phyloP scores from a whole-genome alignment of 805 yeast genomes.

The Saturnispora gosingensis region DNA sequence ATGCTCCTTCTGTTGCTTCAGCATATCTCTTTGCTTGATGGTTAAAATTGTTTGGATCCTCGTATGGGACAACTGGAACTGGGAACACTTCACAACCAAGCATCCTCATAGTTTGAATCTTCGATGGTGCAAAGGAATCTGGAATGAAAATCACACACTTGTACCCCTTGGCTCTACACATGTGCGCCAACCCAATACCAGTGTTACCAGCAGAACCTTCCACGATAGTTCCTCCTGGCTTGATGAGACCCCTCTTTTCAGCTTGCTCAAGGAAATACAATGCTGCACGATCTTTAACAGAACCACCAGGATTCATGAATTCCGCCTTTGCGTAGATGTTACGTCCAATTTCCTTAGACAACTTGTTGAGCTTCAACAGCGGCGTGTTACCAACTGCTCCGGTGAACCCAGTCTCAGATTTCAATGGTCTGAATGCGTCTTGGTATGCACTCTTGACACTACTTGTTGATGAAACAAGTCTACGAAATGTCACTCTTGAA shows the following conservation, averaged over 20 bases:
- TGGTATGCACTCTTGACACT: conserved; percentile 16
- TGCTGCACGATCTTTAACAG: conserved; percentile 89
- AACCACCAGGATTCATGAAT: conserved; percentile 90
- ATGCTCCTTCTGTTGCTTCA: conserved; percentile 63
- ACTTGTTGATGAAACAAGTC: conserved; percentile 15
- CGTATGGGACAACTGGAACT: conserved; percentile 80
- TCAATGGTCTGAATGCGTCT: conserved; percentile 52
- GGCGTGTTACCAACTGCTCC: conserved; percentile 95
- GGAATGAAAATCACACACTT: conserved; percentile 88
- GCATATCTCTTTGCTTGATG: conserved; percentile 86
- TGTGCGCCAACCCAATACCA: conserved; percentile 82
- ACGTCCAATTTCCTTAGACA: conserved; percentile 53
- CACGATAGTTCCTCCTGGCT: conserved; percentile 77
- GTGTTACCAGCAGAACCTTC: conserved; percentile 98
- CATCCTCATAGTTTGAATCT: conserved; percentile 63
- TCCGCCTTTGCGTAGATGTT: conserved; percentile 87
- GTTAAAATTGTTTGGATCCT: conserved; percentile 78
- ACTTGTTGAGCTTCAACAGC: conserved; percentile 47
- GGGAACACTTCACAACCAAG: conserved; percentile 85
- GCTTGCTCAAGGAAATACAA: conserved; percentile 69
- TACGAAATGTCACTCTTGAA: conserved; percentile 3
- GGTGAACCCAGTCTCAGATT: conserved; percentile 57
- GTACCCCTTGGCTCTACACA: conserved; percentile 77
- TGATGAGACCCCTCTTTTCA: conserved; percentile 53
- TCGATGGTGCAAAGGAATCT: conserved; percentile 74